Evolutionary conservation across 1,284 basidiomycete species (phyloP).

Genomic region (Fistulinella staudtii): DNA sequence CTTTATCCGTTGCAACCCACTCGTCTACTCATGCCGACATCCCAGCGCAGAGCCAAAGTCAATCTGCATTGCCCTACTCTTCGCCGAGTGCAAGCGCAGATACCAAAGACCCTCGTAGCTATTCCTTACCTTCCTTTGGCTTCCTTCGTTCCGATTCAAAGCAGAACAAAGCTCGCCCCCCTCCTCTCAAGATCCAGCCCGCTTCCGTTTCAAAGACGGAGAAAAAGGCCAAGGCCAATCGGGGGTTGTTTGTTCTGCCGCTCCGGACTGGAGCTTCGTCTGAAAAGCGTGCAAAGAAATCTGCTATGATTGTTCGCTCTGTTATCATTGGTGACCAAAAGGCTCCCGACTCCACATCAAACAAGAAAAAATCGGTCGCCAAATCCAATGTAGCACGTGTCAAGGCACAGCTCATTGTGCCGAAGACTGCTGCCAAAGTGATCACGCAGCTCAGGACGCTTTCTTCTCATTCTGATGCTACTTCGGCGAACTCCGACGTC

Average conservation of each 20-base stretch:
- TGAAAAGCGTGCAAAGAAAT: slow-evolving; percentile 60
- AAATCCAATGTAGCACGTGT: slow-evolving; percentile 58
- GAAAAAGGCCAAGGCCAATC: slow-evolving; percentile 36
- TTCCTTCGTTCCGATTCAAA: slow-evolving; percentile 34
- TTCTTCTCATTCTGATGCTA: slow-evolving; percentile 31
- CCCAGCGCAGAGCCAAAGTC: slow-evolving; percentile 26
- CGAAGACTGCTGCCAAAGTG: slow-evolving; percentile 64
- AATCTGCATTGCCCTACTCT: slow-evolving; percentile 28
- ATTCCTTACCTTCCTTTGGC: slow-evolving; percentile 39
- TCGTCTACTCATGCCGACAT: slow-evolving; percentile 17
- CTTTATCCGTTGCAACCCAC: slow-evolving; percentile 15
- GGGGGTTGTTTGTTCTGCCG: slow-evolving; percentile 25
- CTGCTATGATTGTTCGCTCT: slow-evolving; percentile 57
- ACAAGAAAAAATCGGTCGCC: slow-evolving; percentile 39
- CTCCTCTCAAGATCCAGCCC: slow-evolving; percentile 10
- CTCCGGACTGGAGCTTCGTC: slow-evolving; percentile 32
- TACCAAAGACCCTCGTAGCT: slow-evolving; percentile 30
- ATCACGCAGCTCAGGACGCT: slow-evolving; percentile 62
- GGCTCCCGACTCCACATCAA: slow-evolving; percentile 22
- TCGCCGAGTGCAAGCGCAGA: slow-evolving; percentile 2
- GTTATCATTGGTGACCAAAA: slow-evolving; percentile 60
- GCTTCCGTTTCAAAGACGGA: slow-evolving; percentile 16
- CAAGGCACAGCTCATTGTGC: slow-evolving; percentile 64
- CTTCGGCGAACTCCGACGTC: slow-evolving; percentile 17
- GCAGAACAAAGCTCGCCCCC: slow-evolving; percentile 19